These are phyloP conservation scores for Pyrenophora teres DNA, from an alignment of 2,329 filamentous ascomycete genomes.

Conservation along the genomic window DNA sequence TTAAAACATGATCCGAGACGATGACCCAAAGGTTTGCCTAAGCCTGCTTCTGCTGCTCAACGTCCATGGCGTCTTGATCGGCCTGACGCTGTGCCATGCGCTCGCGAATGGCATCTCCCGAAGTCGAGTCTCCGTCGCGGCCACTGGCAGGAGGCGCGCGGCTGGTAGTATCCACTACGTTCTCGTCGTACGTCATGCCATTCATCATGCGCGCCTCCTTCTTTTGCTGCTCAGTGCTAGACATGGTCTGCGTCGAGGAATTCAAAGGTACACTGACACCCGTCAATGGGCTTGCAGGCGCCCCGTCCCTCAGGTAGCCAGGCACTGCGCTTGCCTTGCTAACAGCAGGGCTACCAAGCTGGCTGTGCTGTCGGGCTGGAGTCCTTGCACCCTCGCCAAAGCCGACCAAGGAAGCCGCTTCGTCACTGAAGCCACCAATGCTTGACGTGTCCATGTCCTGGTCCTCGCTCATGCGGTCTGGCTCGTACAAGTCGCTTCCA, in stretches of 20 bases:
- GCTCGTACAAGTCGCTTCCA: constrained; percentile 63
- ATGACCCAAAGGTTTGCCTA: constrained; percentile 13
- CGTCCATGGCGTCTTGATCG: constrained; percentile 32
- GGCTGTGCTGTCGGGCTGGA: constrained; percentile 61
- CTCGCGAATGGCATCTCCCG: constrained; percentile 68
- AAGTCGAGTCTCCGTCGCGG: constrained; percentile 56
- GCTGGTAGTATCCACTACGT: constrained; percentile 48
- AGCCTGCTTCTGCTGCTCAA: constrained; percentile 25
- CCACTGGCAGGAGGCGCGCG: constrained; percentile 39
- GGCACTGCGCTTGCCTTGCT: constrained; percentile 51
- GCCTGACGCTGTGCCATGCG: constrained; percentile 42
- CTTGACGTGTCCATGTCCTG: constrained; percentile 65
- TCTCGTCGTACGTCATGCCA: constrained; percentile 53
- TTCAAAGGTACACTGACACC: constrained; percentile 31
- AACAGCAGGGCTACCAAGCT: constrained; percentile 78
- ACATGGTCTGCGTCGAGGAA: constrained; percentile 37
- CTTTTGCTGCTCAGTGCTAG: constrained; percentile 43
- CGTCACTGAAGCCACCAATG: constrained; percentile 82
- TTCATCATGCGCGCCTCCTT: constrained; percentile 52
- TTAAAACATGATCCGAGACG: constrained; percentile 5
- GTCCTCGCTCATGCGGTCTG: constrained; percentile 73
- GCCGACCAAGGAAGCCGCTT: constrained; percentile 82
- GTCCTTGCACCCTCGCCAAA: constrained; percentile 84
- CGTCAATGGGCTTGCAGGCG: constrained; percentile 38
- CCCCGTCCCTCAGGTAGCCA: constrained; percentile 41